A percentile compares a stretch with the other conserved stretches of the same genome.
Conservation (phyloP, 1,284 basidiomycete genomes). For the Cystobasidium slooffiae region DNA sequence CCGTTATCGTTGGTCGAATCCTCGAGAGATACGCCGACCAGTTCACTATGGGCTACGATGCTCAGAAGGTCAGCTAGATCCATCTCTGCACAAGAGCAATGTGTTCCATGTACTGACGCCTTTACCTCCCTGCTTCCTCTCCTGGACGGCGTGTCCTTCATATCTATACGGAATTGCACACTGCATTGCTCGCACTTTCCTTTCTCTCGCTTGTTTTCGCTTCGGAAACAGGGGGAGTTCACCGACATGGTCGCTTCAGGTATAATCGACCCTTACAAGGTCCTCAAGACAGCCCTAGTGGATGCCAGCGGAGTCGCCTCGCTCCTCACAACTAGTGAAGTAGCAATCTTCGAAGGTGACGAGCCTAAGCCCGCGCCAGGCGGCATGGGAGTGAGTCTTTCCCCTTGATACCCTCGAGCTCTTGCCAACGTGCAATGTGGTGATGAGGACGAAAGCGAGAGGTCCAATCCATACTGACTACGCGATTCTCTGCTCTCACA, state of each 20-base stretch:
- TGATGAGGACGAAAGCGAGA: too few species aligned
- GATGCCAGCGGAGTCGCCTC: slow-evolving; percentile 68
- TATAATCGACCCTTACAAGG: slow-evolving; percentile 72
- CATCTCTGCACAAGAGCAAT: not conserved
- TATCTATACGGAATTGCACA: not conserved
- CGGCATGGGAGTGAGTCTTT: slow-evolving; percentile 31
- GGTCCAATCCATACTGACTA: too few species aligned
- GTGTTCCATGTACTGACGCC: not conserved
- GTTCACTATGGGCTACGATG: slow-evolving; percentile 89
- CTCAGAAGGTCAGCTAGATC: slow-evolving; percentile 62
- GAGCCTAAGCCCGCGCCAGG: slow-evolving; percentile 72
- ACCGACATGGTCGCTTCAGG: slow-evolving; percentile 92
- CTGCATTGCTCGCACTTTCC: not conserved
- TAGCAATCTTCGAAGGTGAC: slow-evolving; percentile 85
- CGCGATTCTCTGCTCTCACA: slow-evolving; percentile 20
- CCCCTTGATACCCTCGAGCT: too few species aligned
- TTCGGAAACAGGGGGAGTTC: slow-evolving; percentile 69
- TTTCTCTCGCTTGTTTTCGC: not conserved
- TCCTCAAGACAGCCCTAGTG: slow-evolving; percentile 82
- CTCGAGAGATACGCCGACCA: slow-evolving; percentile 72
- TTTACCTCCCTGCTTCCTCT: not conserved
- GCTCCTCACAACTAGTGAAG: slow-evolving; percentile 90
- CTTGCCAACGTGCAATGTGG: too few species aligned
- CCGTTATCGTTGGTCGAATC: slow-evolving; percentile 88
- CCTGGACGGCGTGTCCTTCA: not conserved